Percentiles rank a stretch among this genome's conserved stretches.
Conservation (phyloP, 108 stramenopile genomes). For the Pseudonitzschia delicatissima region DNA sequence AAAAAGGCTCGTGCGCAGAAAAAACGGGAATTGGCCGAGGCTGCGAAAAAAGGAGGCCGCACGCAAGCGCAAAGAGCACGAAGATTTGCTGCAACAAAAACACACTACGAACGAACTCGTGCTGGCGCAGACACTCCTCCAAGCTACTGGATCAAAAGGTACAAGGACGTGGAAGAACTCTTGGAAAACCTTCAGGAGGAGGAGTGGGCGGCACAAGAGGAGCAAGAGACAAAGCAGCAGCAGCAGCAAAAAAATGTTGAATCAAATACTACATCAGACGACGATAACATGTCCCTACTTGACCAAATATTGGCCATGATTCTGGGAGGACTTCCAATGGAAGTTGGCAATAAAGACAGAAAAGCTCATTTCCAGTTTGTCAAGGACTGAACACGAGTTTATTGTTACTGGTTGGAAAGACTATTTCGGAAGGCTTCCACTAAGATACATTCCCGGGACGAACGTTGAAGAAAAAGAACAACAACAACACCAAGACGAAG, state of each 20-base stretch:
- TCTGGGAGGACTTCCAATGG: constrained; percentile 23
- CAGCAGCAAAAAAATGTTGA: background rate
- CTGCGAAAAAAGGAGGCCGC: constrained; percentile 4
- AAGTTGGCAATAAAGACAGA: background rate
- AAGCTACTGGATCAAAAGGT: constrained; percentile 26
- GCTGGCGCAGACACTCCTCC: constrained; percentile 21
- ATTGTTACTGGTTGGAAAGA: constrained; percentile 39
- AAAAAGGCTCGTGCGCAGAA: constrained; percentile 15
- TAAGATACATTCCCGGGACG: too few species aligned
- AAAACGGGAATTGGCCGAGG: background rate
- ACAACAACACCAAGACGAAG: too few species aligned
- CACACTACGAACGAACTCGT: constrained; percentile 30
- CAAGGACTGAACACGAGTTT: constrained; percentile 14
- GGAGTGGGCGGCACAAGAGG: constrained; percentile 45
- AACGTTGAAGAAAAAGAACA: too few species aligned
- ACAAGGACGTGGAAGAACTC: constrained; percentile 32
- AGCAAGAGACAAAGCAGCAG: background rate
- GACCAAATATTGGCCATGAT: constrained; percentile 50
- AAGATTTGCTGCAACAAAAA: background rate
- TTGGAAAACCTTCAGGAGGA: constrained; percentile 44
- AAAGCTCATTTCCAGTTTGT: constrained; percentile 13
- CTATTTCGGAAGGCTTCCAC: constrained; percentile 44
- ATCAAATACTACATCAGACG: background rate
- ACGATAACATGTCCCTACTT: constrained; percentile 20
- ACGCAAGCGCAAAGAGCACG: constrained; percentile 3